Percentiles rank a stretch among this genome's conserved stretches.
phyloP scores from a whole-genome alignment of 192 early-diverging fungal species.

The Coemansia biformis region DNA sequence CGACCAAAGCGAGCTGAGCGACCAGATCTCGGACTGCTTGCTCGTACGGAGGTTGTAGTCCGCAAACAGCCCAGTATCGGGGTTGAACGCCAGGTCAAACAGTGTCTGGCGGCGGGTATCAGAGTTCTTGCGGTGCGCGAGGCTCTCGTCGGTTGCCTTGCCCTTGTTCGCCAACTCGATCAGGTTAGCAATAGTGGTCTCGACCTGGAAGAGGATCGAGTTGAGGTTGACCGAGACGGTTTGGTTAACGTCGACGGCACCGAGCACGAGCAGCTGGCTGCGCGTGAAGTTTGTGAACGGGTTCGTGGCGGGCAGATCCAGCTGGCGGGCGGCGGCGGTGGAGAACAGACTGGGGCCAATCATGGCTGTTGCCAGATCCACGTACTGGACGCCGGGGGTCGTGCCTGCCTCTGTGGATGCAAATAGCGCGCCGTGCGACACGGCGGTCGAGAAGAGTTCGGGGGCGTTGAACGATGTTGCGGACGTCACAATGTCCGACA shows the following conservation, averaged over 20 bases:
- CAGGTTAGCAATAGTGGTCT: constrained; percentile 28
- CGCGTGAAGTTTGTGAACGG: constrained; percentile 25
- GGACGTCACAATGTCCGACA: neutral
- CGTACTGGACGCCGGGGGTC: constrained; percentile 32
- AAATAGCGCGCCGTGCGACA: constrained; percentile 17
- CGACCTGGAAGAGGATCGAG: constrained; percentile 56
- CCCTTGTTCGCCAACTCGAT: constrained; percentile 14
- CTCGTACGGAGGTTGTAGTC: constrained; percentile 56
- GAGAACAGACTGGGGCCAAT: constrained; percentile 20
- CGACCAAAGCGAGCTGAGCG: constrained; percentile 58
- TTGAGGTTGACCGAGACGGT: constrained; percentile 67
- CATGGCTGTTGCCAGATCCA: constrained; percentile 7
- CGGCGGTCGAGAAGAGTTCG: constrained; percentile 5
- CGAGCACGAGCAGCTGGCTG: constrained; percentile 38
- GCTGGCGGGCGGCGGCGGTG: constrained; percentile 16
- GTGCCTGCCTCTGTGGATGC: constrained; percentile 34
- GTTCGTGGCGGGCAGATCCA: constrained; percentile 19
- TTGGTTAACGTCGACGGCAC: constrained; percentile 49
- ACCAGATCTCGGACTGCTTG: constrained; percentile 39
- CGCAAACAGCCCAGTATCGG: constrained; percentile 41
- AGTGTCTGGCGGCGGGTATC: constrained; percentile 50
- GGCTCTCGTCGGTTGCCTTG: constrained; percentile 6
- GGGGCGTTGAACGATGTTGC: neutral
- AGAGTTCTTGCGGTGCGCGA: constrained; percentile 29
- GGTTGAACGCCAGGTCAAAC: constrained; percentile 53